phyloP scores from a whole-genome alignment of 768 basidiomycete genomes.

The Russula ochroleuca region DNA sequence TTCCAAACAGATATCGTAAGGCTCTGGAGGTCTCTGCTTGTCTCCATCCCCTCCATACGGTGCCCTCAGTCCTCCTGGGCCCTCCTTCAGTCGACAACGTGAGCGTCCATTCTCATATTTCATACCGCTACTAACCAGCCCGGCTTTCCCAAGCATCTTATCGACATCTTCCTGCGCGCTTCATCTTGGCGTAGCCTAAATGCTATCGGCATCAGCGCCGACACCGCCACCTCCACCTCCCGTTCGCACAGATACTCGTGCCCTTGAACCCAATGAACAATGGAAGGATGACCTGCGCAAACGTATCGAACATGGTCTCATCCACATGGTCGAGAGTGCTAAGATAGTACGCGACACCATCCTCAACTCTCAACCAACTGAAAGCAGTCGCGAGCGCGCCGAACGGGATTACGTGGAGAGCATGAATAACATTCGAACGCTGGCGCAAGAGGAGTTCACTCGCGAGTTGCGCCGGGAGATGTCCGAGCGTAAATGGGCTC shows the following conservation, averaged over 20 bases:
- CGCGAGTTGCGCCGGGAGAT: slow-evolving; percentile 19
- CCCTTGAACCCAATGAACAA: slow-evolving; percentile 24
- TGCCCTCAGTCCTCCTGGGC: slow-evolving; percentile 14
- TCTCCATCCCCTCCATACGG: slow-evolving; percentile 19
- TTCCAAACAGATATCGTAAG: slow-evolving; percentile 20
- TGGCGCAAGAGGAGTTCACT: slow-evolving; percentile 26
- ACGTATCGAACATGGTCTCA: slow-evolving; percentile 23
- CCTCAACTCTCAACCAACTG: slow-evolving; percentile 5
- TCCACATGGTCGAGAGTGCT: slow-evolving; percentile 23
- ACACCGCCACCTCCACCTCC: slow-evolving; percentile 24
- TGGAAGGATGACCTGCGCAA: slow-evolving; percentile 24
- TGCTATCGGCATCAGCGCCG: slow-evolving; percentile 18
- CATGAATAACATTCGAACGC: slow-evolving; percentile 20
- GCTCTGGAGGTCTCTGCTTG: slow-evolving; percentile 16
- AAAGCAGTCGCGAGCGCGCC: slow-evolving; percentile 16
- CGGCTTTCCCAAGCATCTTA: slow-evolving; percentile 10
- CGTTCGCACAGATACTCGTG: slow-evolving; percentile 14
- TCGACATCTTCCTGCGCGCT: slow-evolving; percentile 19
- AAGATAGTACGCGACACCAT: slow-evolving; percentile 16
- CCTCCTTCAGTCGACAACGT: slow-evolving; percentile 14
- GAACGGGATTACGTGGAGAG: slow-evolving; percentile 16
- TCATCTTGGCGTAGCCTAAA: slow-evolving; percentile 22
- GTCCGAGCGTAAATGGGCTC: slow-evolving; percentile 25
- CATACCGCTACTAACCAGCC: not conserved
- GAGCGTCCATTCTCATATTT: slow-evolving; percentile 1